Evolutionary conservation across 352 stramenopile species (phyloP), one percentile per base, ranked within the genome.

Genomic region (Ophiocytium majus): DNA sequence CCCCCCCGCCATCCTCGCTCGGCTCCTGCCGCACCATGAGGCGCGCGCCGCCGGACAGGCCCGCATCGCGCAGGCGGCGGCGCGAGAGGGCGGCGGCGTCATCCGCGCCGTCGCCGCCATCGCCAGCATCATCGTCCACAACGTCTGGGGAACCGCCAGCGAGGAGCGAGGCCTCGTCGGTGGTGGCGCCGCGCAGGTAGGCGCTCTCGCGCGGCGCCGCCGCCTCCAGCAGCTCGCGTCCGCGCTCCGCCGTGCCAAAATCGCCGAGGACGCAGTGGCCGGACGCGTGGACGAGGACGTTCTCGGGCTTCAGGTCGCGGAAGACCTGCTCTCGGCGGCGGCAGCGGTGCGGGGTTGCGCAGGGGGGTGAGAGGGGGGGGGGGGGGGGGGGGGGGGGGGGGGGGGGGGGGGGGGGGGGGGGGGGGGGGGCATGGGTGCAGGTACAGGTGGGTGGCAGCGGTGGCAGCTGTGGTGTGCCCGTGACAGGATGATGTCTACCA

Each of bases 231-330:
- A 71, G 43, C 83, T 82, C 66, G 82, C 66, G 35, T 28, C 83
- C 83, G 34, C 79, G 63, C 64, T 87, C 83, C 0, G 83, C 83
- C 9, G 83, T 87, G 32, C 83, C 83, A 32, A 87, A 87, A 64
- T 87, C 83, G 1, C 83, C 83, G 9, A 87, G 79, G 14, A 71
- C 63, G 34, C 85, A 85, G 50, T 87, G 83, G 49, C 83, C 83
- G 71, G 64, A 82, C 14, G 63, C 83, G 79, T 87, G 83, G 74
- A 87, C 80, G 36, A 87, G 74, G 1, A 87, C 79, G 50, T 87
- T 87, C 66, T 87, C 83, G 10, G 83, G 83, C 79, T 87, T 87
- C 5, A 87, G 83, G 33, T 87, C 83, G 57, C 83, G 81, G 34
- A 36, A 50, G 28, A 64, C 0, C 0, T 75, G 28, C 17, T 5